Percentiles rank a stretch among this genome's conserved stretches.
Evolutionary conservation across 1,284 basidiomycete species (phyloP).

Genomic region (Cerrena zonata): DNA sequence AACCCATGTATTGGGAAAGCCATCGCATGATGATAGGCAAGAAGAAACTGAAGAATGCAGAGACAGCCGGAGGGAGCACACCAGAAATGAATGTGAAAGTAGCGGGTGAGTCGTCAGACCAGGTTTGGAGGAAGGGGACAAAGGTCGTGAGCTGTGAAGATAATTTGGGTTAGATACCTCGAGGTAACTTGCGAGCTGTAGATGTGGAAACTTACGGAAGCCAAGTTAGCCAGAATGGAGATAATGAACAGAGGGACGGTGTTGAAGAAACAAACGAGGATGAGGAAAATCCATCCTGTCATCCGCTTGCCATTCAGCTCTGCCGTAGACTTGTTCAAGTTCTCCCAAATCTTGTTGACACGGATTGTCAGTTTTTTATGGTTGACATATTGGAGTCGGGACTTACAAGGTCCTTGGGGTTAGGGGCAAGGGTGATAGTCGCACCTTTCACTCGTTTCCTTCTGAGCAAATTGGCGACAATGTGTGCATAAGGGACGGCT

Average conservation of each 20-base stretch:
- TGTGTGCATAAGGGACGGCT: slow-evolving; percentile 84
- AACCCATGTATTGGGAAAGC: slow-evolving; percentile 78
- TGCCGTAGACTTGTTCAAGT: slow-evolving; percentile 69
- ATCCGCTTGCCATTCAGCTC: slow-evolving; percentile 63
- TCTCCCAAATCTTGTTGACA: slow-evolving; percentile 70
- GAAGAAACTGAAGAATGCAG: slow-evolving; percentile 84
- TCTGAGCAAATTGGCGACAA: slow-evolving; percentile 67
- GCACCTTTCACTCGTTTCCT: slow-evolving; percentile 71
- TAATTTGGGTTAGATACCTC: background rate
- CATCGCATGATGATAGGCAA: slow-evolving; percentile 84
- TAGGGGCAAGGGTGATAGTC: slow-evolving; percentile 68
- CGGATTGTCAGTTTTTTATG: slow-evolving; percentile 15
- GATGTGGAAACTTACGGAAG: slow-evolving; percentile 45
- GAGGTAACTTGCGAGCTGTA: background rate
- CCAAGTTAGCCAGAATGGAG: slow-evolving; percentile 76
- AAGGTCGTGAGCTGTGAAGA: slow-evolving; percentile 50
- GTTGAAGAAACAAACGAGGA: slow-evolving; percentile 81
- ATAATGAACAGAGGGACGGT: slow-evolving; percentile 82
- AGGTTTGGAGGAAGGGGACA: slow-evolving; percentile 65
- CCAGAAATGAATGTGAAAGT: slow-evolving; percentile 78
- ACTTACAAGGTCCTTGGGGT: slow-evolving; percentile 79
- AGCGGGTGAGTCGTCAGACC: slow-evolving; percentile 54
- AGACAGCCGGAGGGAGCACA: slow-evolving; percentile 82
- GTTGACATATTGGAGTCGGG: background rate
- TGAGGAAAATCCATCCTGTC: slow-evolving; percentile 73